These are phyloP conservation scores for Lentinula edodes DNA, from an alignment of 768 basidiomycete genomes.

Conservation along the genomic window DNA sequence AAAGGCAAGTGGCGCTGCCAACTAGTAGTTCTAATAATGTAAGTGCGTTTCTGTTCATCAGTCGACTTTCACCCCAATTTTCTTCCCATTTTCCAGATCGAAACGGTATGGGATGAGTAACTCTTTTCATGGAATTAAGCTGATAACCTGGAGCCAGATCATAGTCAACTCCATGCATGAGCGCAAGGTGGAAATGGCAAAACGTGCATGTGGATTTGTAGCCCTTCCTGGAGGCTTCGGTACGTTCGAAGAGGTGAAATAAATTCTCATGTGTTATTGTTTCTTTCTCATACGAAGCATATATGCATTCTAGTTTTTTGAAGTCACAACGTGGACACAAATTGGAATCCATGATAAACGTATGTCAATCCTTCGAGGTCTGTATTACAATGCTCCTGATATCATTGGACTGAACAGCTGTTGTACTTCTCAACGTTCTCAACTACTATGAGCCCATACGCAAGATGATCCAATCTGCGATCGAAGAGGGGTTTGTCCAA, in stretches of 20 bases:
- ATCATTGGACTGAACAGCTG: constrained; percentile 29
- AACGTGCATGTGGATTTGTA: constrained; percentile 72
- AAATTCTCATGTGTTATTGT: constrained; percentile 26
- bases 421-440: constrained; percentile 75
- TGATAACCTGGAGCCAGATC: constrained; percentile 33
- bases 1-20: not conserved
- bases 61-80: no score
- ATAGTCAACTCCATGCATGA: constrained; percentile 83
- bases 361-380: not conserved
- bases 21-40: not conserved
- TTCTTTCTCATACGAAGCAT: constrained; percentile 20
- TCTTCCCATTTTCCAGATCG: not conserved
- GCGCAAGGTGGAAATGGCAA: constrained; percentile 89
- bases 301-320: constrained; percentile 32
- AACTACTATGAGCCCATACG: constrained; percentile 83
- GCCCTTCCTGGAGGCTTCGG: constrained; percentile 93
- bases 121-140: constrained; percentile 5
- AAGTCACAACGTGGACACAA: constrained; percentile 94
- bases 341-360: constrained; percentile 31
- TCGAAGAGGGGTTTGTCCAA: constrained; percentile 67
- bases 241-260: constrained; percentile 82
- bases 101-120: constrained; percentile 5
- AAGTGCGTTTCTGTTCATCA: constrained; percentile 3
- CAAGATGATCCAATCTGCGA: constrained; percentile 59
- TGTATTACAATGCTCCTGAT: not conserved